A percentile compares a stretch with the other conserved stretches of the same genome.
These are phyloP conservation scores for Luvunga scandens DNA, from an alignment of 345 rosid species.

Conservation along the genomic window DNA sequence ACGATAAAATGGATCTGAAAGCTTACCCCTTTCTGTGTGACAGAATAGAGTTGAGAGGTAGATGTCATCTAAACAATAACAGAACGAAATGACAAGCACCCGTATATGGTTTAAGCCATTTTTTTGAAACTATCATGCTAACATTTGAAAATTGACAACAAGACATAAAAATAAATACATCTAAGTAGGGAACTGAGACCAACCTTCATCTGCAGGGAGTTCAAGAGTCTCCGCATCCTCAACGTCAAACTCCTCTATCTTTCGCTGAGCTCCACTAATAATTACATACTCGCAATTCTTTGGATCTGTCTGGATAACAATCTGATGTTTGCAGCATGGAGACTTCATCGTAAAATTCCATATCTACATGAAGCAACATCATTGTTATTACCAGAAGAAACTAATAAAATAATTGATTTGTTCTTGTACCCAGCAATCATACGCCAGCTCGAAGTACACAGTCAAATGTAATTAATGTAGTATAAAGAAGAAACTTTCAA, in stretches of 20 bases:
- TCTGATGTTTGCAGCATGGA: constrained; percentile 90
- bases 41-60: constrained; percentile 14
- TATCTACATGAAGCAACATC: constrained; percentile 50
- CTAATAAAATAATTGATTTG: not conserved
- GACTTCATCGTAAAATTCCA: constrained; percentile 98
- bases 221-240: constrained; percentile 95
- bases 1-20: constrained; percentile 90
- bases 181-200: not conserved
- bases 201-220: constrained; percentile 97
- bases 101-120: not conserved
- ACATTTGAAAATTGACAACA: not conserved
- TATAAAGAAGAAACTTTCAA: not conserved
- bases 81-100: not conserved
- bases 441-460: not conserved
- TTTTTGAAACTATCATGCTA: not conserved
- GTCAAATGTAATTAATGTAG: not conserved
- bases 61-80: not conserved
- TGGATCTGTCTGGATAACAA: constrained; percentile 95
- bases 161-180: not conserved
- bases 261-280: constrained; percentile 82
- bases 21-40: constrained; percentile 79
- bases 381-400: constrained; percentile 6
- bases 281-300: constrained; percentile 90
- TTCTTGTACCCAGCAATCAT: too few relatives aligned
- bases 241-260: constrained; percentile 79